Evolutionary conservation across 2,329 filamentous ascomycete genomes (phyloP).

Genomic region (Monilinia aucupariae): DNA sequence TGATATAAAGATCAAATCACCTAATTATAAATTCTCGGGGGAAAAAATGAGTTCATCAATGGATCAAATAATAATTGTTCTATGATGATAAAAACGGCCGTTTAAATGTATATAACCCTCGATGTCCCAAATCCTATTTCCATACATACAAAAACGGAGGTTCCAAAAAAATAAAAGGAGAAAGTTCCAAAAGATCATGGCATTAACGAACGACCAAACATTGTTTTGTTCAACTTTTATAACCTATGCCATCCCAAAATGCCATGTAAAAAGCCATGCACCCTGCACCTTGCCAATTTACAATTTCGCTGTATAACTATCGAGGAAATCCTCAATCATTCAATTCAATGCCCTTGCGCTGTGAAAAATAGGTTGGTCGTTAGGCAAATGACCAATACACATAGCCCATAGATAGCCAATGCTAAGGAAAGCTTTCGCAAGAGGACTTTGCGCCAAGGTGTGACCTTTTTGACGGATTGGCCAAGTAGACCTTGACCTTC

Average conservation of each 20-base stretch:
- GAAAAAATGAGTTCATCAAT: not conserved
- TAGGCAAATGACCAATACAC: constrained; percentile 87
- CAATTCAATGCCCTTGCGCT: constrained; percentile 48
- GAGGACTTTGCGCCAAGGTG: constrained; percentile 46
- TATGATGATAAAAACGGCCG: not conserved
- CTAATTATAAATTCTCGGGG: not conserved
- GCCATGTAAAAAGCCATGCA: not conserved
- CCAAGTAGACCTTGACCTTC: constrained; percentile 33
- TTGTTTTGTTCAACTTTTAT: not conserved
- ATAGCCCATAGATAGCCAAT: constrained; percentile 73
- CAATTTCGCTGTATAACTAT: not conserved
- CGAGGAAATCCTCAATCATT: not conserved
- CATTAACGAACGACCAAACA: not conserved
- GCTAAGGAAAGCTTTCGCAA: constrained; percentile 69
- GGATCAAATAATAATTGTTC: not conserved
- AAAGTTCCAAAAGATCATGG: not conserved
- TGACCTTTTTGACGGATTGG: constrained; percentile 1
- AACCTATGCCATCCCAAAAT: not conserved
- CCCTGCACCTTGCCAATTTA: constrained; percentile 12
- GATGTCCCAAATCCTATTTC: not conserved
- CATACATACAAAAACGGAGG: not conserved
- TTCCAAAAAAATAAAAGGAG: not conserved
- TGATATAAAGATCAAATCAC: not conserved
- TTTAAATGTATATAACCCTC: not conserved
- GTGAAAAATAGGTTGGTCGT: constrained; percentile 73